Evolutionary conservation across 225 moss, liverwort and hornwort species (phyloP).

Genomic region (Pseudisothecium myosuroides): DNA sequence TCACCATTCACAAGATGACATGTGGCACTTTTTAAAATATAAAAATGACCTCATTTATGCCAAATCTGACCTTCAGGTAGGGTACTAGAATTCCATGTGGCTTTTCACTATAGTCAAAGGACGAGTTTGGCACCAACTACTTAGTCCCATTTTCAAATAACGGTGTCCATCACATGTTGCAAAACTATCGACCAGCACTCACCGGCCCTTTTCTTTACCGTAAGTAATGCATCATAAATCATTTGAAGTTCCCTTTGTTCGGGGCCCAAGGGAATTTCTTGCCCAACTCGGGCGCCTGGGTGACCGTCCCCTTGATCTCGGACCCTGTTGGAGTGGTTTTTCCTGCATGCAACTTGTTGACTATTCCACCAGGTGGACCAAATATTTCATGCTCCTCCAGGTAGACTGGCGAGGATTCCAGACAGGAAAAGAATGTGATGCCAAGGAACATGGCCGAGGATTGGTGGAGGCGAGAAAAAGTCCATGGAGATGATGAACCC

Average conservation of each 20-base stretch:
- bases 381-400: background rate
- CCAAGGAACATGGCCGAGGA: background rate
- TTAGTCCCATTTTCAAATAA: background rate
- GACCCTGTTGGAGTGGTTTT: background rate
- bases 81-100: background rate
- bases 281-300: background rate
- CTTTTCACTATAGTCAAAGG: background rate
- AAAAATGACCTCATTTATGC: background rate
- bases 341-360: background rate
- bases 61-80: fast-evolving
- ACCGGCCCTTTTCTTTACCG: fast-evolving
- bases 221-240: background rate
- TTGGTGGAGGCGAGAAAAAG: background rate
- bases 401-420: background rate
- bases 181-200: too few relatives aligned
- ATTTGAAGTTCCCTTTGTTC: background rate
- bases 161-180: background rate
- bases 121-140: fast-evolving
- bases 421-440: background rate
- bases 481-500: background rate
- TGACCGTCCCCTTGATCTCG: background rate
- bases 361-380: background rate
- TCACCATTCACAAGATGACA: too few relatives aligned
- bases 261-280: background rate
- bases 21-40: fast-evolving